These are phyloP conservation scores for Trichophyton rubrum DNA, from an alignment of 2,329 filamentous ascomycete genomes.

Conservation along the genomic window DNA sequence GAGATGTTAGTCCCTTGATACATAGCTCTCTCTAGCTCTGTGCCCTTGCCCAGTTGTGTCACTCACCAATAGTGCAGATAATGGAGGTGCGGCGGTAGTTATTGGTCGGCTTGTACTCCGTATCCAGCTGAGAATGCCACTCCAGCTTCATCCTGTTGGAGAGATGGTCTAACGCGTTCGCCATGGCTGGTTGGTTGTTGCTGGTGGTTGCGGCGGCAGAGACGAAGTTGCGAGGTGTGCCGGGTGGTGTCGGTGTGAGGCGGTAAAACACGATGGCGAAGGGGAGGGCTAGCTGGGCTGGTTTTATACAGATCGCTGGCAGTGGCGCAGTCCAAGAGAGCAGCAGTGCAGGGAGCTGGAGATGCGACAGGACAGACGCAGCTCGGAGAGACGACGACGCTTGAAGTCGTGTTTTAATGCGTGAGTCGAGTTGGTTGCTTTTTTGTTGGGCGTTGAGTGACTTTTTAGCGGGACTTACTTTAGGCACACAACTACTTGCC, in stretches of 20 bases:
- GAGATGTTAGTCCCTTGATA: neutral
- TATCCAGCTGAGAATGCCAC: conserved; percentile 70
- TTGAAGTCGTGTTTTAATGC: neutral
- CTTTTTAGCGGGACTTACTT: conserved; percentile 5
- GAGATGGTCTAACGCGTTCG: conserved; percentile 74
- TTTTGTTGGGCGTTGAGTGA: conserved; percentile 10
- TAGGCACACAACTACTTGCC: neutral
- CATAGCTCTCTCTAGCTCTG: neutral
- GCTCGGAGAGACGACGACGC: neutral
- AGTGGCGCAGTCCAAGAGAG: neutral
- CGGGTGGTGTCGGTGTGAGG: too few species aligned
- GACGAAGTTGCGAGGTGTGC: neutral
- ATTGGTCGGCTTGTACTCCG: conserved; percentile 70
- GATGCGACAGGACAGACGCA: conserved; percentile 6
- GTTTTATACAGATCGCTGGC: neutral
- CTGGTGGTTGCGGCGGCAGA: neutral
- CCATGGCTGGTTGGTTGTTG: conserved; percentile 34
- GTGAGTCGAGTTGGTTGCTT: neutral
- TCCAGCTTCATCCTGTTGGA: conserved; percentile 59
- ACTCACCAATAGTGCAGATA: conserved; percentile 84
- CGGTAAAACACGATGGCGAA: neutral
- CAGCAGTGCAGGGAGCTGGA: conserved; percentile 2
- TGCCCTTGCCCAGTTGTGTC: neutral
- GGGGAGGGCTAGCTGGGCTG: neutral
- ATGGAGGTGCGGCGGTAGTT: conserved; percentile 96